Percentiles rank a stretch among this genome's conserved stretches.
phyloP scores from a whole-genome alignment of 306 rosid genomes.

The Malus domestica region DNA sequence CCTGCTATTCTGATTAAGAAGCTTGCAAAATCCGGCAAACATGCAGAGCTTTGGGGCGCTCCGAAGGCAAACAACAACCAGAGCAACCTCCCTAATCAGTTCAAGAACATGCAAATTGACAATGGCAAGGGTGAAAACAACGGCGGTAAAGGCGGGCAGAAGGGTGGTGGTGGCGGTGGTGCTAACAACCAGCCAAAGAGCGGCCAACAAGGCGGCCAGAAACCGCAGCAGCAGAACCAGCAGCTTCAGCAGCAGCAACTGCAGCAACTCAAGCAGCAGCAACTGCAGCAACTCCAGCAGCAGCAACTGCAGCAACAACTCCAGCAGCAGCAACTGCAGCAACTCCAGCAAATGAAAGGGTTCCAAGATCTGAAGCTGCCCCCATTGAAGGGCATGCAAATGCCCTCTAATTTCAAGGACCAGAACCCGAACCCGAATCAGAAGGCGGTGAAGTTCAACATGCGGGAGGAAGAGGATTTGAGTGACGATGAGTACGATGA shows the following conservation, averaged over 20 bases:
- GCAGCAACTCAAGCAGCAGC: constrained; percentile 22
- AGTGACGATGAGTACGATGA: constrained; percentile 45
- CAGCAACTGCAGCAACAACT: constrained; percentile 18
- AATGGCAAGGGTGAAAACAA: constrained; percentile 45
- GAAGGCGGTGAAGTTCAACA: constrained; percentile 47
- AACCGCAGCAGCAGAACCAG: constrained; percentile 9
- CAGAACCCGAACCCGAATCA: constrained; percentile 41
- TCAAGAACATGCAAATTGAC: constrained; percentile 62
- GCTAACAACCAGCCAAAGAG: constrained; percentile 37
- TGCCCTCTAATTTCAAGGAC: constrained; percentile 22
- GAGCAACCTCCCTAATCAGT: constrained; percentile 45
- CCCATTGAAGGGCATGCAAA: constrained; percentile 53
- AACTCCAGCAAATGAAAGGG: constrained; percentile 48
- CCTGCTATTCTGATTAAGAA: constrained; percentile 75
- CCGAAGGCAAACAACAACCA: constrained; percentile 43
- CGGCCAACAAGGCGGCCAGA: constrained; percentile 20
- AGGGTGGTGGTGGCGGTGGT: constrained; percentile 30
- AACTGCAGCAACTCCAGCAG: constrained; percentile 8
- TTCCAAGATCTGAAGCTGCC: constrained; percentile 66
- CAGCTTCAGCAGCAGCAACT: constrained; percentile 17
- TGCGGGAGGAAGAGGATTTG: constrained; percentile 40
- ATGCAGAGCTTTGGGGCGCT: constrained; percentile 77
- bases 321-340: constrained; percentile 14
- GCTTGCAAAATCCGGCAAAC: constrained; percentile 81
- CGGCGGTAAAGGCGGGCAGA: constrained; percentile 33